Conservation (phyloP, 1,139 yeast species). For the Maudiozyma humilis region DNA sequence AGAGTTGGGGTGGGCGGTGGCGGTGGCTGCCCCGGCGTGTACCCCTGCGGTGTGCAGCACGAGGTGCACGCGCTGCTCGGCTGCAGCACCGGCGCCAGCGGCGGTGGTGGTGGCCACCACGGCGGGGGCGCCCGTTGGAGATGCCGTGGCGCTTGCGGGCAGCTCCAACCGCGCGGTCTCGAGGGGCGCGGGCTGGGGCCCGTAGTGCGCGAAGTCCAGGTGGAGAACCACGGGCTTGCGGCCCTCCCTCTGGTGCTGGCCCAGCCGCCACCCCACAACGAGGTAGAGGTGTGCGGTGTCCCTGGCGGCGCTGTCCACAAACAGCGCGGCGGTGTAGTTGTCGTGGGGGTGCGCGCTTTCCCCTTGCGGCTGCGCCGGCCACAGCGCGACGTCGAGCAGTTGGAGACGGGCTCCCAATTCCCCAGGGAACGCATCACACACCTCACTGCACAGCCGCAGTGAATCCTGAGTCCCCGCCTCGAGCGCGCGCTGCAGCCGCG, state of each 20-base stretch:
- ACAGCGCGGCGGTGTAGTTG: neutral
- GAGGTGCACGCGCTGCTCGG: neutral
- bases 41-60: neutral
- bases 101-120: neutral
- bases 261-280: too few relatives aligned
- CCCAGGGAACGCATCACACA: neutral
- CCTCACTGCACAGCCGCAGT: neutral
- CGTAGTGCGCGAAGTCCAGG: neutral
- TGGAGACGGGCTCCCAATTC: neutral
- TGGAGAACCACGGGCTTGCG: neutral
- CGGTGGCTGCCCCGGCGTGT: too few relatives aligned
- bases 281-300: neutral
- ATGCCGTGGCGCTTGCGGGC: neutral
- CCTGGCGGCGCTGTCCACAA: neutral
- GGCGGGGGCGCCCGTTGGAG: neutral
- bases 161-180: too few relatives aligned
- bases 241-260: too few relatives aligned
- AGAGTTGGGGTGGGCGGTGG: too few relatives aligned
- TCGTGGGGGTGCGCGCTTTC: neutral
- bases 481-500: neutral
- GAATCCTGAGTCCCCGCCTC: neutral
- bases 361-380: neutral
- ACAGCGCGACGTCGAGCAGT: neutral
- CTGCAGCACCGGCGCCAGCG: neutral
- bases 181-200: too few relatives aligned